Conservation (phyloP, 306 rosid genomes). For the Styphnolobium japonicum region DNA sequence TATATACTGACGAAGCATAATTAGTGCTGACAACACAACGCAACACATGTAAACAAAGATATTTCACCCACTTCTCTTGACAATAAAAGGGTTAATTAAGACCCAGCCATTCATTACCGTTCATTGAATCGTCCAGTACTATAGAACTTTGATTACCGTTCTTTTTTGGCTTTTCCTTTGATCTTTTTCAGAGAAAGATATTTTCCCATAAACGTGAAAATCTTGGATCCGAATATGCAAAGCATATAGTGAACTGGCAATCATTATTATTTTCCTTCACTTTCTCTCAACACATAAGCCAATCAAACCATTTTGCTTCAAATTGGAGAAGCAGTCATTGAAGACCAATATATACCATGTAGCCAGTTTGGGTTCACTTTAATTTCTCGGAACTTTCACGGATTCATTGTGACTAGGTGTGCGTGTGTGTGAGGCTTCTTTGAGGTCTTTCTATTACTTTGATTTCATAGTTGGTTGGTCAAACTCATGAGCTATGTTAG, state of each 20-base stretch:
- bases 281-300: neutral
- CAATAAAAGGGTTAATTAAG: conserved; percentile 2
- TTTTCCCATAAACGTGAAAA: neutral
- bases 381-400: neutral
- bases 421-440: neutral
- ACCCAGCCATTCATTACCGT: neutral
- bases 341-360: neutral
- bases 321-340: neutral
- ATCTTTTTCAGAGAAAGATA: neutral
- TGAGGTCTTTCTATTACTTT: neutral
- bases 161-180: neutral
- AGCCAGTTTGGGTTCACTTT: neutral
- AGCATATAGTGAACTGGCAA: conserved; percentile 15
- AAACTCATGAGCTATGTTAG: neutral
- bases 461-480: neutral
- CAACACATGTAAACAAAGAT: conserved; percentile 14
- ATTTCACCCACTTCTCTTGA: neutral
- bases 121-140: conserved; percentile 10
- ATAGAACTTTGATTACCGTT: neutral
- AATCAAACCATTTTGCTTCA: neutral
- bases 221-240: conserved; percentile 16
- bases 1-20: neutral
- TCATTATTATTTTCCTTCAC: neutral
- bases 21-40: neutral
- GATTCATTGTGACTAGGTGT: neutral